These are phyloP conservation scores for Epichloe brachyelytri DNA, from an alignment of 2,329 filamentous ascomycete species.

Conservation along the genomic window DNA sequence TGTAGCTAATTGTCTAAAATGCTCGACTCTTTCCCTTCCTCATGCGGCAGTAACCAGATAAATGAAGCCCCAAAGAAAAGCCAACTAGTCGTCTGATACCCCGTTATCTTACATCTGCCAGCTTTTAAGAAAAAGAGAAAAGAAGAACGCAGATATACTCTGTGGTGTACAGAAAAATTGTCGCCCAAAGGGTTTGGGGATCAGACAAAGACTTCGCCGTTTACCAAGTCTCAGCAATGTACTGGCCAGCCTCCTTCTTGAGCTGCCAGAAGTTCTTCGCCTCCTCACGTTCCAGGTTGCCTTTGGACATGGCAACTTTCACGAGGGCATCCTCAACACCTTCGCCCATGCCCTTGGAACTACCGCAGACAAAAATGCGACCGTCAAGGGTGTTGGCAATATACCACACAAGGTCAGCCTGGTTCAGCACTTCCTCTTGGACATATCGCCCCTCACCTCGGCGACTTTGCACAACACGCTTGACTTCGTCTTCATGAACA, in stretches of 20 bases:
- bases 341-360: constrained; percentile 93
- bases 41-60: background rate
- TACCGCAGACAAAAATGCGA: constrained; percentile 90
- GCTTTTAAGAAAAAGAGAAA: background rate
- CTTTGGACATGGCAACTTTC: constrained; percentile 86
- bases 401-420: constrained; percentile 96
- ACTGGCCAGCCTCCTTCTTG: constrained; percentile 88
- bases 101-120: background rate
- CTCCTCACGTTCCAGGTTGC: constrained; percentile 69
- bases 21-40: background rate
- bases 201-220: background rate
- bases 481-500: constrained; percentile 76
- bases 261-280: constrained; percentile 79
- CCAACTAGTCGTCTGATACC: background rate
- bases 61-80: background rate
- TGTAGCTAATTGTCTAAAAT: background rate
- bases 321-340: constrained; percentile 81
- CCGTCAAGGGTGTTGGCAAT: constrained; percentile 95
- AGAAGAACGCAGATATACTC: background rate
- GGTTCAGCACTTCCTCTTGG: constrained; percentile 82
- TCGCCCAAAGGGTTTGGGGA: background rate
- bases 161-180: background rate
- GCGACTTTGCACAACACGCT: constrained; percentile 66
- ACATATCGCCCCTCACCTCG: constrained; percentile 78
- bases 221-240: constrained; percentile 74